Base-by-base conservation (phyloP, 139 green algal genomes). In the Mesotaenium endlicherianum region DNA sequence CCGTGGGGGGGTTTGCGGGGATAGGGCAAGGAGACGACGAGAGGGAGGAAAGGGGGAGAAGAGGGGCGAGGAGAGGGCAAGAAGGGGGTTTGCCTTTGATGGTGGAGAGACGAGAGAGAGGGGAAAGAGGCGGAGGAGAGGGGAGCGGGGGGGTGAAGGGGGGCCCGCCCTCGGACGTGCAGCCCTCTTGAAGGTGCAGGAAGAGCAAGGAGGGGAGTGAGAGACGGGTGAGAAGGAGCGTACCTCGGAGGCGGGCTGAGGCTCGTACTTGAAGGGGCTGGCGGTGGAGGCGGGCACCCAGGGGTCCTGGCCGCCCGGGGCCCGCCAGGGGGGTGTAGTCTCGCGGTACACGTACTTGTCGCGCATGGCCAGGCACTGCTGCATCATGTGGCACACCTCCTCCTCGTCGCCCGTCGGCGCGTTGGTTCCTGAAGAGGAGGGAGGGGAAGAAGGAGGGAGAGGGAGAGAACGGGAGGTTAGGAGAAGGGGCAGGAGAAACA, bases 281-380 rank as follows among this genome's bases (percentile, higher is more conserved):
- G 90, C 83, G 5, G 59, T 85, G 14, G 34, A 60, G 47, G 70
- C 41, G 39, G 43, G 38, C 8, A 89, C 84, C 6, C 30, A 39
- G 31, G 34, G 58, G 34, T 45, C 40, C 41, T 44, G 26, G 38
- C 74, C 57, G 30, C 90, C 58, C 20, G 26, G 3, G 31, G 78
- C 68, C n/a, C n/a, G n/a, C 71, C 72, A 88, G 30, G 83, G 74
- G 57, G 55, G 55, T n/a, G 53, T 26, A n/a, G 38, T 39, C 42
- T 74, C 59, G 49, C 80, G 83, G 87, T 97, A 99, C 30, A 98
- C 89, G 93, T 95, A 99, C 81, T 95, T 95, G 34, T 85, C 41
- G 75, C 96, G 81, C 85, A 97, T 71, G 70, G 95, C 90, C 49
- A 97, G 79, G 75, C 89, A 93, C 87, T 98, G 90, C 71, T 94